Evolutionary conservation across 176 grass and related monocot genomes (phyloP).

Genomic region (Musa acuminata): DNA sequence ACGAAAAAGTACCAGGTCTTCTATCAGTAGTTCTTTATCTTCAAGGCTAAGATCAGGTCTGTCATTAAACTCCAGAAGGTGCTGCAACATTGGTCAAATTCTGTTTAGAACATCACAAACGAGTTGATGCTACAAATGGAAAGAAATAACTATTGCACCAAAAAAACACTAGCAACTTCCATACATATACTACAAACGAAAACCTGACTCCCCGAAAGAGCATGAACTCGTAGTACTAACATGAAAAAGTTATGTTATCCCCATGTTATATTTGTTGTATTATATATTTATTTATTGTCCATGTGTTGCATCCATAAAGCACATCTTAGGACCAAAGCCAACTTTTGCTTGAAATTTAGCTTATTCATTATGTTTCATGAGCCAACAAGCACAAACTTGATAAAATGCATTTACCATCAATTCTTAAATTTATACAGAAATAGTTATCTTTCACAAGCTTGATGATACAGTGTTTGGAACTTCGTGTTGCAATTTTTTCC

Average conservation of each 20-base stretch:
- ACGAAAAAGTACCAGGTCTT: constrained; percentile 71
- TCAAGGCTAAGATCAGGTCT: constrained; percentile 81
- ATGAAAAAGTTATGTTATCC: too few species aligned
- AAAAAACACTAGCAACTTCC: not conserved
- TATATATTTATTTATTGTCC: too few species aligned
- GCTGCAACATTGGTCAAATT: constrained; percentile 32
- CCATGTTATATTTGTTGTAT: too few species aligned
- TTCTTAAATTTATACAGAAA: too few species aligned
- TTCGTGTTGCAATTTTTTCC: not conserved
- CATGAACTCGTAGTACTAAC: not conserved
- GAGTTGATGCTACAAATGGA: not conserved
- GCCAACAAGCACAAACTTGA: not conserved
- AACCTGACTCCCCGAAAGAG: not conserved
- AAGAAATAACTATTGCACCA: not conserved
- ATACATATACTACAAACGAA: not conserved
- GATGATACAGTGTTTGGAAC: not conserved
- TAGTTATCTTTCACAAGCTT: too few species aligned
- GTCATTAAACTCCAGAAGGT: constrained; percentile 84
- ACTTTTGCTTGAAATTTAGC: not conserved
- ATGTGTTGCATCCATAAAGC: not conserved
- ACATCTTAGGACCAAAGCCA: not conserved
- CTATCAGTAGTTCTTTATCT: constrained; percentile 87
- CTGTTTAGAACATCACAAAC: not conserved
- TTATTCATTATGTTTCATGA: not conserved
- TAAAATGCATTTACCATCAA: too few species aligned